Conservation (phyloP, 148 eudicot genomes). For the Rhododendron mucronatum region DNA sequence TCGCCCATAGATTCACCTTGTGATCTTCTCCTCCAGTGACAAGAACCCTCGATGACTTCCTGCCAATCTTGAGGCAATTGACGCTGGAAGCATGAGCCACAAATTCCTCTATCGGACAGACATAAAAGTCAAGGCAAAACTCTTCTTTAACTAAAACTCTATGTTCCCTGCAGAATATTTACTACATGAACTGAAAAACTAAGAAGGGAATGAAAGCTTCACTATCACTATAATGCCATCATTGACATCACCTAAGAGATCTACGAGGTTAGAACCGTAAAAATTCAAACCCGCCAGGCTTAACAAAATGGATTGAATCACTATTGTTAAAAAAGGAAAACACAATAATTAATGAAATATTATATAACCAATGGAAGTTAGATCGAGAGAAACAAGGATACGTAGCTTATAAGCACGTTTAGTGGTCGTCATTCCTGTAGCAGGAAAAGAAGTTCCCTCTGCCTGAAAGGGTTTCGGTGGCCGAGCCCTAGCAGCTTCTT, state of each 20-base stretch:
- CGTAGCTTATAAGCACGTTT: constrained; percentile 99
- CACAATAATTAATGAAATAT: not conserved
- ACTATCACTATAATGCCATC: not conserved
- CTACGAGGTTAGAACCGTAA: not conserved
- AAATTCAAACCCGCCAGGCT: not conserved
- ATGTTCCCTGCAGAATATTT: not conserved
- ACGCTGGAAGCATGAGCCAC: constrained; percentile 90
- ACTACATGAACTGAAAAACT: not conserved
- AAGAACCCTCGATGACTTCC: constrained; percentile 90
- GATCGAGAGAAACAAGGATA: constrained; percentile 44
- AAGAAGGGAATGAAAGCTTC: not conserved
- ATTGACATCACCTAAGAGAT: not conserved
- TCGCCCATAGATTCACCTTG: constrained; percentile 98
- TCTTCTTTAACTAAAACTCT: not conserved
- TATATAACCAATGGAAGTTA: not conserved
- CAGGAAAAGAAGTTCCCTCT: not conserved
- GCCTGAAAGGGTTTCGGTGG: not conserved
- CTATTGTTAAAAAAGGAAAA: not conserved
- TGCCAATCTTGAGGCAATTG: constrained; percentile 91
- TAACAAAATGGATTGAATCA: not conserved
- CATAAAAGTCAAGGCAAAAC: constrained; percentile 40
- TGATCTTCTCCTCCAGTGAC: constrained; percentile 99
- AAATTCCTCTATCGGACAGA: constrained; percentile 68
- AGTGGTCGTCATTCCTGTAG: constrained; percentile 48
- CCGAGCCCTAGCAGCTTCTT: not conserved